Conservation (phyloP, 805 yeast species). For the Wickerhamomyces subpelliculosus region DNA sequence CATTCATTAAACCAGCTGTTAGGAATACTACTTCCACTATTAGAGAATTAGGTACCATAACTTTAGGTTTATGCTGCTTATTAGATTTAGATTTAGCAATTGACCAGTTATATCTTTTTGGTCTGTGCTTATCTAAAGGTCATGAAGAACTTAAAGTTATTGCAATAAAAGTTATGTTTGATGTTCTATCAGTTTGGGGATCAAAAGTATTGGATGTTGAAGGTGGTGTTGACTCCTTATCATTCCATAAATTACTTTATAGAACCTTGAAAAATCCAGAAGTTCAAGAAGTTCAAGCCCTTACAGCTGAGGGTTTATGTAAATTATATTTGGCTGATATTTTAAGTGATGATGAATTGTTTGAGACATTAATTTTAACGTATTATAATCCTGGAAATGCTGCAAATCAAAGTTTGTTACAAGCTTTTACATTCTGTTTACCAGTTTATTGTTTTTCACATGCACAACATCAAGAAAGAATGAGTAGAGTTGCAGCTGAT, state of each 20-base stretch:
- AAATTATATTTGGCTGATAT: slow-evolving; percentile 76
- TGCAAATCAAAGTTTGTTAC: slow-evolving; percentile 60
- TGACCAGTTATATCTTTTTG: slow-evolving; percentile 57
- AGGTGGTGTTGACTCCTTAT: slow-evolving; percentile 56
- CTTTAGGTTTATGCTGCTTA: slow-evolving; percentile 76
- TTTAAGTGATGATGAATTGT: slow-evolving; percentile 60
- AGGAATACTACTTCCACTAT: slow-evolving; percentile 48
- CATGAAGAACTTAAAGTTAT: slow-evolving; percentile 54
- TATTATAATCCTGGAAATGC: slow-evolving; percentile 69
- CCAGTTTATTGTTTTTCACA: slow-evolving; percentile 85
- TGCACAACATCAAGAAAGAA: slow-evolving; percentile 56
- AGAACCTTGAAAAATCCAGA: slow-evolving; percentile 51
- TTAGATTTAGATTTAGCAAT: slow-evolving; percentile 61
- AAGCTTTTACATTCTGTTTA: slow-evolving; percentile 77
- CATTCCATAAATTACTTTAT: slow-evolving; percentile 64
- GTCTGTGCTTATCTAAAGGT: slow-evolving; percentile 62
- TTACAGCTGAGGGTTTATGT: slow-evolving; percentile 81
- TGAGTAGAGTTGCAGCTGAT: slow-evolving; percentile 61
- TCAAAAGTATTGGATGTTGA: slow-evolving; percentile 53
- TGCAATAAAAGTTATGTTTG: slow-evolving; percentile 67
- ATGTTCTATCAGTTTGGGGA: slow-evolving; percentile 75
- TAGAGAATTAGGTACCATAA: slow-evolving; percentile 59
- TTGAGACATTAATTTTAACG: slow-evolving; percentile 62
- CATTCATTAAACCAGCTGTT: slow-evolving; percentile 76
- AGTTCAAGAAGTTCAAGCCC: slow-evolving; percentile 63